These are phyloP conservation scores for Linnemannia zychae DNA, from an alignment of 192 early-diverging fungal species.

Conservation along the genomic window DNA sequence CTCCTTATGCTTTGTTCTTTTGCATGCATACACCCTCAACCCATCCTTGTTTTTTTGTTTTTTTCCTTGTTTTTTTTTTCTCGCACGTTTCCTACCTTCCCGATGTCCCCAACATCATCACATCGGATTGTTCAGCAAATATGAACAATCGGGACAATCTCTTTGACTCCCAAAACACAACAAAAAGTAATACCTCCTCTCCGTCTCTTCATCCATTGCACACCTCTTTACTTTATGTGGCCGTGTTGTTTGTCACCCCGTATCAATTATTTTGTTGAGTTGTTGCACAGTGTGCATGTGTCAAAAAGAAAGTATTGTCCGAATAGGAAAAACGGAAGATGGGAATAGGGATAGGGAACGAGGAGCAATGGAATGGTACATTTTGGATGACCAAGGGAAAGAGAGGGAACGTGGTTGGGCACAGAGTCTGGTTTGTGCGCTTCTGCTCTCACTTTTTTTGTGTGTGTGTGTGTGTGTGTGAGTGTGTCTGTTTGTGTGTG, in stretches of 20 bases:
- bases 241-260: background rate
- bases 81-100: background rate
- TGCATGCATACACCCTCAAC: background rate
- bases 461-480: background rate
- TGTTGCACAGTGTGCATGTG: background rate
- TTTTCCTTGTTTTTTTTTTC: background rate
- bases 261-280: background rate
- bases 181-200: no score
- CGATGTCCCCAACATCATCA: background rate
- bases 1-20: background rate
- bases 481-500: background rate
- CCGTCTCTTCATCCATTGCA: no score
- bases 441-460: background rate
- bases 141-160: no score
- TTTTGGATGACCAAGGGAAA: no score
- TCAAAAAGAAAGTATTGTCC: slow-evolving; percentile 6
- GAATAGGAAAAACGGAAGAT: background rate
- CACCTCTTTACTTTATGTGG: no score
- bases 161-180: no score
- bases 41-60: background rate
- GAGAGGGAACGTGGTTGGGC: slow-evolving; percentile 31
- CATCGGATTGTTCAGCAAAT: no score
- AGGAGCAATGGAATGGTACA: background rate
- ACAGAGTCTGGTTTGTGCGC: slow-evolving; percentile 40
- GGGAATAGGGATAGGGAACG: background rate